These are phyloP conservation scores for Cutaneotrichosporon sp. DNA, from an alignment of 1,284 basidiomycete genomes.

Conservation along the genomic window DNA sequence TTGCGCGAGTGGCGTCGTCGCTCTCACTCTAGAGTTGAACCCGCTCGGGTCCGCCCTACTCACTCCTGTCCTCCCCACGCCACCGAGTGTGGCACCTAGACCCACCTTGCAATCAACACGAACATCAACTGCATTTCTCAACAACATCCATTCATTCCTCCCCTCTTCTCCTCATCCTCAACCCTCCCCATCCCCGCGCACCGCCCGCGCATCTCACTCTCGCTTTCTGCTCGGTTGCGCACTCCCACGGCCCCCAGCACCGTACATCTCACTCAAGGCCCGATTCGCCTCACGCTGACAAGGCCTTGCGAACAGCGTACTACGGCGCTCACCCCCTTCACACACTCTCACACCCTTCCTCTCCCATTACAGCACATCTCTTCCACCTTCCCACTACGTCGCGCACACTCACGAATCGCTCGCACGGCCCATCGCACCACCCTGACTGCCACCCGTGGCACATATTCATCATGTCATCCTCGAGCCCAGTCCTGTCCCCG, in stretches of 20 bases:
- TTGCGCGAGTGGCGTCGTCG: neutral
- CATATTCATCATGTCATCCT: neutral
- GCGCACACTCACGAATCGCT: neutral
- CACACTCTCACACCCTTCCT: neutral
- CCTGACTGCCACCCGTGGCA: slow-evolving; percentile 2
- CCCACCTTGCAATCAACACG: neutral
- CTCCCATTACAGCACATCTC: neutral
- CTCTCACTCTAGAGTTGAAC: neutral
- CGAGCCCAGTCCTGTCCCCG: neutral
- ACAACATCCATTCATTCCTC: slow-evolving; percentile 1
- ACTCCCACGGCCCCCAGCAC: neutral
- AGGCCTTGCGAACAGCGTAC: neutral
- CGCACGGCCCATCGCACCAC: slow-evolving; percentile 1
- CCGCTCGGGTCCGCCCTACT: neutral
- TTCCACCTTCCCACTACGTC: neutral
- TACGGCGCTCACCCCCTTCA: neutral
- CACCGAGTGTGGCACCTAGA: slow-evolving; percentile 1
- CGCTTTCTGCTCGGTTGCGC: neutral
- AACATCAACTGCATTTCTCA: neutral
- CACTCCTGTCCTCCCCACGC: neutral
- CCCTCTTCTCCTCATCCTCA: neutral
- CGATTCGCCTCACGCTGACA: slow-evolving; percentile 2
- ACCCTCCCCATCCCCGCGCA: neutral
- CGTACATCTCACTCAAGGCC: neutral
- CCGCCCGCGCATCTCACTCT: neutral